A percentile compares a stretch with the other conserved stretches of the same genome.
Evolutionary conservation across 306 rosid genomes (phyloP).

Genomic region (Trifolium repens): DNA sequence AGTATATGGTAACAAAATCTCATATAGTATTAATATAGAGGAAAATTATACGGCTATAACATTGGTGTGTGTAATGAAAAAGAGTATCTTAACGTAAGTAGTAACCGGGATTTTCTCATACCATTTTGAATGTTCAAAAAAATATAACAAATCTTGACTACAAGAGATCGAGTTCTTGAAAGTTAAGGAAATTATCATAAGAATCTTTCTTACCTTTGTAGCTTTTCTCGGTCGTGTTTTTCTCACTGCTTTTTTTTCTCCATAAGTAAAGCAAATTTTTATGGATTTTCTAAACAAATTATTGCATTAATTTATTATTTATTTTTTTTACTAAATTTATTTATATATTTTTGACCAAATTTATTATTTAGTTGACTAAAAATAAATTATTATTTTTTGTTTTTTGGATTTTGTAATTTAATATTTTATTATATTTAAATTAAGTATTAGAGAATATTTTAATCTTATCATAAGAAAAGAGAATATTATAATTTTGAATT

Average conservation of each 20-base stretch:
- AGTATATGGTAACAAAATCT: too few relatives aligned
- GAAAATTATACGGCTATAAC: slow-evolving; percentile 25
- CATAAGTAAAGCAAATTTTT: slow-evolving; percentile 16
- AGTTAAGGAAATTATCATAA: slow-evolving; percentile 52
- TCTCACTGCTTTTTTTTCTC: slow-evolving; percentile 37
- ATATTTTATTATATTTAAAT: too few relatives aligned
- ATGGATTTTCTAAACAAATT: slow-evolving; percentile 29
- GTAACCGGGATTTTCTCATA: slow-evolving; percentile 57
- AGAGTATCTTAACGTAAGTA: slow-evolving; percentile 38
- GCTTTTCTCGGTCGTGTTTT: slow-evolving; percentile 45
- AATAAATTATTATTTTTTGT: too few relatives aligned
- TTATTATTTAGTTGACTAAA: too few relatives aligned
- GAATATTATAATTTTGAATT: too few relatives aligned
- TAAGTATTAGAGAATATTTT: too few relatives aligned
- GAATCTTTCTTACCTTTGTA: slow-evolving; percentile 54
- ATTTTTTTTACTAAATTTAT: background rate
- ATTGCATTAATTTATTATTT: slow-evolving; percentile 29
- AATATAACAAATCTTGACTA: slow-evolving; percentile 22
- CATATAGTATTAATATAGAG: background rate
- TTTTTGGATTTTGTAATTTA: too few relatives aligned
- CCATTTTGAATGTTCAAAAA: slow-evolving; percentile 42
- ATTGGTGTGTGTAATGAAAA: slow-evolving; percentile 30
- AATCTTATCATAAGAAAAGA: too few relatives aligned
- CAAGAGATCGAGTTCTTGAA: slow-evolving; percentile 32
- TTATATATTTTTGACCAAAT: too few relatives aligned